Conservation (phyloP, 805 yeast species). For the Scheffersomyces coipomensis region DNA sequence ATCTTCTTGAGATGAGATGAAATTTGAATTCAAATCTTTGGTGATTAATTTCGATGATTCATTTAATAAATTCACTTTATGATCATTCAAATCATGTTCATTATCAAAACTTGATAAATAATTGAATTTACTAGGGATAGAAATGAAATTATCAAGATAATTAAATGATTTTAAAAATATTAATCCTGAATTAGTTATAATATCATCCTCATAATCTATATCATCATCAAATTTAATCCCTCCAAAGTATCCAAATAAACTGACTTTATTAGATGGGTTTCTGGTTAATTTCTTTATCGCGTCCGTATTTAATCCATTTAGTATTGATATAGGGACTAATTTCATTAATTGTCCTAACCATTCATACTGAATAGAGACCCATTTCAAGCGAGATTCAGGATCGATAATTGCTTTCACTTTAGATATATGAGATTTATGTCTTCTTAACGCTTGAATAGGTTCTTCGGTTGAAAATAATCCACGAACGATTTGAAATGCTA, state of each 20-base stretch:
- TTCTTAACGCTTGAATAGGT: conserved; percentile 57
- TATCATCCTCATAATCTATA: conserved; percentile 16
- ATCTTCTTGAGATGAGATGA: conserved; percentile 1
- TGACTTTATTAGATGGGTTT: conserved; percentile 8
- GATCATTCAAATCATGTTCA: background rate
- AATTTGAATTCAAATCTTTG: background rate
- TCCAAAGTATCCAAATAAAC: conserved; percentile 23
- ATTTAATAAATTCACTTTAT: conserved; percentile 5
- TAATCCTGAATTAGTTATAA: conserved; percentile 29
- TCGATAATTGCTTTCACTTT: conserved; percentile 34
- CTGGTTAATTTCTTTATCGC: conserved; percentile 10
- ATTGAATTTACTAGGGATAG: conserved; percentile 4
- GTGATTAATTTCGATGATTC: conserved; percentile 1
- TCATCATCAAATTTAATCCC: conserved; percentile 29
- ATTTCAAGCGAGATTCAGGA: conserved; percentile 27
- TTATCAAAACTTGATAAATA: conserved; percentile 1
- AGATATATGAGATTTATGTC: conserved; percentile 62
- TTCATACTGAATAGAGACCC: conserved; percentile 65
- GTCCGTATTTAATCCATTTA: conserved; percentile 11
- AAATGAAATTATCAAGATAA: conserved; percentile 20
- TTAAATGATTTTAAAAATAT: conserved; percentile 22
- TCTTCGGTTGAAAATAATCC: conserved; percentile 58
- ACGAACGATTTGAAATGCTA: conserved; percentile 63
- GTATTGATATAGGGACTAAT: conserved; percentile 44
- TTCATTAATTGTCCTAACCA: conserved; percentile 62